phyloP scores from a whole-genome alignment of 78 protist genomes.

The Polysphondylium violaceum region DNA sequence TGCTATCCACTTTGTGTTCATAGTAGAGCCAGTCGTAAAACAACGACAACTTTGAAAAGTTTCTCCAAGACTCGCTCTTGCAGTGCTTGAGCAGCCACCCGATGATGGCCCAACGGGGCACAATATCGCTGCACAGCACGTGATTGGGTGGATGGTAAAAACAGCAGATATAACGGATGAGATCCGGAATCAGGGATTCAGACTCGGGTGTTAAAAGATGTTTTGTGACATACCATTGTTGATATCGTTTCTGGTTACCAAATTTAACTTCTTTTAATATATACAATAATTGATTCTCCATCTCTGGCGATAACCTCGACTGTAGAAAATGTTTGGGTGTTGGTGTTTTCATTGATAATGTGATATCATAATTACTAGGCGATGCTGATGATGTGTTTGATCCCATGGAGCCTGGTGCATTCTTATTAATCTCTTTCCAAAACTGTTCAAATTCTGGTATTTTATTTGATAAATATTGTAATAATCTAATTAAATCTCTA shows the following conservation, averaged over 20 bases:
- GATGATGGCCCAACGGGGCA: constrained; percentile 88
- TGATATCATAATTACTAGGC: constrained; percentile 1
- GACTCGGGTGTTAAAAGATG: constrained; percentile 22
- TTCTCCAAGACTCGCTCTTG: constrained; percentile 41
- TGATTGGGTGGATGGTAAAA: constrained; percentile 82
- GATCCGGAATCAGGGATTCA: constrained; percentile 81
- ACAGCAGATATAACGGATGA: constrained; percentile 86
- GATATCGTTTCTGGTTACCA: constrained; percentile 89
- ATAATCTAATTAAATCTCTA: constrained; percentile 76
- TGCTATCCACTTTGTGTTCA: constrained; percentile 67
- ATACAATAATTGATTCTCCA: constrained; percentile 82
- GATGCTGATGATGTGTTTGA: constrained; percentile 38
- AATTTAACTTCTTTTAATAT: constrained; percentile 79
- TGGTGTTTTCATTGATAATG: constrained; percentile 36
- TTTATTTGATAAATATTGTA: constrained; percentile 71
- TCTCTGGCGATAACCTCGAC: constrained; percentile 70
- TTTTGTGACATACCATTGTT: constrained; percentile 83
- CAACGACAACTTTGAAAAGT: constrained; percentile 56
- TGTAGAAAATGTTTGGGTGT: constrained; percentile 82
- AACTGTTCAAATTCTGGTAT: constrained; percentile 72
- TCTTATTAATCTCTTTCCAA: constrained; percentile 49
- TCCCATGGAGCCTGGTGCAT: too few species aligned
- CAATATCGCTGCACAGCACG: constrained; percentile 72
- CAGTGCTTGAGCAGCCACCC: constrained; percentile 84
- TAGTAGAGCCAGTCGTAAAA: constrained; percentile 84